These are phyloP conservation scores for Trichoderma sp. DNA, from an alignment of 2,329 filamentous ascomycete species.

Conservation along the genomic window DNA sequence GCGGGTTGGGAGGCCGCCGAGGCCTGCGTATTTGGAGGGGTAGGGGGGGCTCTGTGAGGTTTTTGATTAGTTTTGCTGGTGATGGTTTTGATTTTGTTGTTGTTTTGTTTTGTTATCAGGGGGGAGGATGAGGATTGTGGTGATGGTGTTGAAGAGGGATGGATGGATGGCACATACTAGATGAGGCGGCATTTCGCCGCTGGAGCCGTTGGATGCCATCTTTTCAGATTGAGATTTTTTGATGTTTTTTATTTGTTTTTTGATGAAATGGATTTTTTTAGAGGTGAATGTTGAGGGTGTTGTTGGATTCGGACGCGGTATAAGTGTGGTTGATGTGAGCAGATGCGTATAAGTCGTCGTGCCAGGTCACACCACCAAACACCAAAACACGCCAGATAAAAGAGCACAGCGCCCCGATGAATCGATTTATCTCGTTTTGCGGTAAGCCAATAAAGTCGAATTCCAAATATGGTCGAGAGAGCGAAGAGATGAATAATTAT, in stretches of 20 bases:
- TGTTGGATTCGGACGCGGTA: background rate
- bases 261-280: background rate
- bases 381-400: background rate
- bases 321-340: too few species aligned
- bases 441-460: background rate
- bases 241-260: background rate
- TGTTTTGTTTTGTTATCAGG: background rate
- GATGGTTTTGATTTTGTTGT: background rate
- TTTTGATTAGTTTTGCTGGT: background rate
- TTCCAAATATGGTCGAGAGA: background rate
- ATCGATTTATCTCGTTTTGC: background rate
- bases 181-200: background rate
- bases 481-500: background rate
- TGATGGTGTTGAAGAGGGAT: background rate
- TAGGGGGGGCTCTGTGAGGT: conserved; percentile 36
- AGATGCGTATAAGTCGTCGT: background rate
- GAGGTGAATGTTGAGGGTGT: background rate
- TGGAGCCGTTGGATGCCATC: background rate
- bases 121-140: background rate
- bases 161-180: background rate
- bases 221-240: background rate
- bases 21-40: conserved; percentile 41
- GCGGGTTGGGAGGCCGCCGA: conserved; percentile 57
- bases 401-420: background rate
- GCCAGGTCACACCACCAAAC: conserved; percentile 2